Evolutionary conservation across 2,329 filamentous ascomycete species (phyloP), one percentile per base, ranked within the genome.

Genomic region (Metarhizium anisopliae): DNA sequence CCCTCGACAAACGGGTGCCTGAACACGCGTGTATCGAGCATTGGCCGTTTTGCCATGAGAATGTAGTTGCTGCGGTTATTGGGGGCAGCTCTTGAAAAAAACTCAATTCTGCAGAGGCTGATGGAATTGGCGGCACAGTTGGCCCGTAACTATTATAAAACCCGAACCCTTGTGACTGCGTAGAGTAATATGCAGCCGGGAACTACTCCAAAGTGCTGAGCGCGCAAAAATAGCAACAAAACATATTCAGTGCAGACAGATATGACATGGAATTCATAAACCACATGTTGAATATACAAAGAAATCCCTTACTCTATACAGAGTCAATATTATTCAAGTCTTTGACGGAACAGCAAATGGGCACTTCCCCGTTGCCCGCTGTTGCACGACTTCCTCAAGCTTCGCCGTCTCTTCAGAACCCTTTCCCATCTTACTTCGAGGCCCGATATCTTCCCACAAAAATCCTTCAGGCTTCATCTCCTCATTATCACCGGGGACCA

Each of bases 381-480:
- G 38, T 13, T 58, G 66, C 20, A 73, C 73, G 57, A 75, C 29
- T 40, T 60, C 59, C 38, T 66, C 61, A 14, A 68, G 51, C 0
- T 36, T 50, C 6, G 53, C 59, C 3, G 56, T 70, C 59, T 82
- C 75, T 25, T 77, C 74, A n/a, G 66, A 55, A 0, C 84, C 83
- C 60, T 76, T 76, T 2, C 75, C 77, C 59, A 78, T 73, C 53
- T 81, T 76, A 51, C 70, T 74, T 53, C 67, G 72, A 0, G 87
- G 88, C 0, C 87, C 87, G 18, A 89, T 67, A 52, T 89, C 82
- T 25, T 77, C 71, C 50, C 82, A 76, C 2, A 73, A 61, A 62
- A 83, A 85, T 0, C 80, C 80, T 20, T 77, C 65, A 0, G 78
- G 70, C 63, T 74, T 68, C 63, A 75, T 73, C 36, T 63, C 61